Evolutionary conservation across 1,284 basidiomycete species (phyloP).

Genomic region (Golubevia sp.): DNA sequence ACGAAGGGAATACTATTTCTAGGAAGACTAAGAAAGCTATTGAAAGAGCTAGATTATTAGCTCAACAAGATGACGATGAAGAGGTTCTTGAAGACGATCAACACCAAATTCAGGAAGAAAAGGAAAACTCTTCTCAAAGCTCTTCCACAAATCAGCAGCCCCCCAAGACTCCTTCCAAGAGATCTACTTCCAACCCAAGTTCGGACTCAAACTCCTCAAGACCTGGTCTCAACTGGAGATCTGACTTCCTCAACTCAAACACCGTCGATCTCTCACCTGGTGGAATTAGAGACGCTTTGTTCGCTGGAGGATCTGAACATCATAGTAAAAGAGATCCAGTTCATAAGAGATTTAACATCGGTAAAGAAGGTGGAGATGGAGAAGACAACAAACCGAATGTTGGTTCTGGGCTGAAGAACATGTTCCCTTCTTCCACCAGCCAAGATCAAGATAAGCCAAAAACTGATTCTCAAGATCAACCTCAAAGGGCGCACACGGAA

Average conservation of each 20-base stretch:
- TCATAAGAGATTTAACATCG: constrained; percentile 16
- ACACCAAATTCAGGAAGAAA: neutral
- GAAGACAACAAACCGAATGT: neutral
- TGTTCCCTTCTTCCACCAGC: constrained; percentile 13
- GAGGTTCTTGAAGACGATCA: neutral
- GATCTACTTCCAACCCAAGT: neutral
- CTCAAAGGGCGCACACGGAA: constrained; percentile 6
- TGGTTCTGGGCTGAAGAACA: constrained; percentile 9
- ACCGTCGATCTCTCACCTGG: constrained; percentile 40
- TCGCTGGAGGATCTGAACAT: constrained; percentile 38
- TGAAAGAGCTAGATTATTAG: neutral
- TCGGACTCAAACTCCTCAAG: neutral
- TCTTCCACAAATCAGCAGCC: no score
- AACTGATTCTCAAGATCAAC: constrained; percentile 10
- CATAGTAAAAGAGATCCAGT: constrained; percentile 37
- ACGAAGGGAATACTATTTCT: neutral
- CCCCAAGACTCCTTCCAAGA: neutral
- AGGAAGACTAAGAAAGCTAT: neutral
- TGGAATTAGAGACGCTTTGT: constrained; percentile 38
- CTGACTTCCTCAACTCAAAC: constrained; percentile 5
- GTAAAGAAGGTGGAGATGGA: neutral
- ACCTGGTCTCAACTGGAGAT: neutral
- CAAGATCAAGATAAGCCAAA: neutral
- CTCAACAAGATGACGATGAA: neutral
- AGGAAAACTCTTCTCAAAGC: neutral